Base-by-base conservation (phyloP, 2,329 filamentous ascomycete species). In the Cercospora zeina region DNA sequence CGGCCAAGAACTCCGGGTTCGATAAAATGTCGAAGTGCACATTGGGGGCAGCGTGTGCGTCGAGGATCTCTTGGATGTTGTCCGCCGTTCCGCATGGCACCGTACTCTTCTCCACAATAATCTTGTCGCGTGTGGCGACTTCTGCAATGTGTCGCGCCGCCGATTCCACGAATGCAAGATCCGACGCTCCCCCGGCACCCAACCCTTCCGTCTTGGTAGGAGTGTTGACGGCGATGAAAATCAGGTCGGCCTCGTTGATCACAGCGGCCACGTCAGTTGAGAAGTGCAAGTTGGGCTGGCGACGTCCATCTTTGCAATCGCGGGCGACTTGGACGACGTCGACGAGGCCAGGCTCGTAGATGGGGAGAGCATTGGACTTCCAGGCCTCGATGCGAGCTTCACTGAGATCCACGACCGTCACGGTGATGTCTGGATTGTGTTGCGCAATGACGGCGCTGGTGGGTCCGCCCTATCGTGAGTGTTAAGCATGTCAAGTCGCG, bases 51-150 rank as follows among this genome's bases (percentile, higher is more conserved):
- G 85, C 83, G 51, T 69, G 62, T 55, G 81, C 77, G 24, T 65
- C 62, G 11, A 91, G 86, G 67, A 87, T 90, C 67, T 87, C 83
- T 68, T 84, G 82, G 39, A 92, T 85, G 33, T 86, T 83, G 68
- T 90, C 83, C 1, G 89, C 88, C 4, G 89, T 92, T 64, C 87
- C 81, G 73, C 88, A 90, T 2, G 90, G 90, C 27, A 93, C 90
- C 0, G 90, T 93, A 60, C 86, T 89, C 79, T 93, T 93, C 78
- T 93, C 89, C 19, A 93, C 89, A 55, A 93, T 85, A 59, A 93
- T 89, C 59, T 88, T 85, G 53, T 87, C 87, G 16, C 82, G 79
- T 31, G 82, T 85, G 2, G 89, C 87, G 64, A 87, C 80, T 66
- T 84, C 79, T 9, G 89, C 89, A 34, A 93, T 87, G 59, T 85